Evolutionary conservation across 2,329 filamentous ascomycete species (phyloP), one percentile per base, ranked within the genome.

Genomic region (Alternaria sp.): DNA sequence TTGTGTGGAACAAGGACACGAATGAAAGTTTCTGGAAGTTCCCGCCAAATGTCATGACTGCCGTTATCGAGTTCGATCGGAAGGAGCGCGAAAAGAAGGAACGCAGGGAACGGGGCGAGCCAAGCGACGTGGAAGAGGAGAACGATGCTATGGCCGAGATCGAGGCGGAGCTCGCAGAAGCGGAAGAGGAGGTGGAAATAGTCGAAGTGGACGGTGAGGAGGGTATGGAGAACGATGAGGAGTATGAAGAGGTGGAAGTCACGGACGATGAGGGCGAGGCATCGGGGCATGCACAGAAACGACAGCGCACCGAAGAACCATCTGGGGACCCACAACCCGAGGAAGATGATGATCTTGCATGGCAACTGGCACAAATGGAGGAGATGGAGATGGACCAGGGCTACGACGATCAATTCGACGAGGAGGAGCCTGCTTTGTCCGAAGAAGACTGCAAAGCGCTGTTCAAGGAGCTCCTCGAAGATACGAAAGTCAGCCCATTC

Each of bases 1-100:
- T 99, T 75, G 93, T 94, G 3, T 92, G 97, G 82, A 97, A 99
- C 70, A 88, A 90, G 0, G 86, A 87, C 57, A 97, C 95, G 69
- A 92, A 95, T 40, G 87, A 93, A 69, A 98, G 94, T 79, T 93
- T 93, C 79, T 99, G 96, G 96, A 93, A 93, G 74, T 96, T 97
- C 72, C 96, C 96, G 0, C 88, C 93, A 59, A 90, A 96, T 77
- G 85, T 99, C 36, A 90, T 94, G 86, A 89, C 91, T 64, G 93
- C 89, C 0, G 87, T 90, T 2, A 77, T 87, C 5, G 87, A 89
- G 13, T 92, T 96, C 57, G 89, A 91, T 73, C 81, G 82, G 23
- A 83, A 93, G 59, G 93, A 97, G 79, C 88, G 91, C 77, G 89
- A 90, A 69, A 87, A 88, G 62, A 90, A 81, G 83, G 88, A 81